Conservation (phyloP, 768 basidiomycete species). For the Termitomyces sp. region DNA sequence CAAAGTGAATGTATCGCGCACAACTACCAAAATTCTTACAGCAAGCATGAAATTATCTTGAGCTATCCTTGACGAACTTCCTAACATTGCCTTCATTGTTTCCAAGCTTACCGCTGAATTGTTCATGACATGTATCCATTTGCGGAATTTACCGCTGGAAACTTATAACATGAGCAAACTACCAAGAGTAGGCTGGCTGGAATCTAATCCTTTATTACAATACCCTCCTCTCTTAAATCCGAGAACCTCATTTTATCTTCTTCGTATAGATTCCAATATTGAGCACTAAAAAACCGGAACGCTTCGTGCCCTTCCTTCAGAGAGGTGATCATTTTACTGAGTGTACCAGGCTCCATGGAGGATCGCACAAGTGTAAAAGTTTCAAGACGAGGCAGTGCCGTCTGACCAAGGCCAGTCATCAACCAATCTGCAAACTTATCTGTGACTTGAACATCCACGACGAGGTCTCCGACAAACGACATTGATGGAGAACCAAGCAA, state of each 20-base stretch:
- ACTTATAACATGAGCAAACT: too few relatives aligned
- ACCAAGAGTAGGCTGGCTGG: background rate
- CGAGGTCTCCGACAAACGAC: constrained; percentile 1
- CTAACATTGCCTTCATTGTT: too few relatives aligned
- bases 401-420: background rate
- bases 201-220: background rate
- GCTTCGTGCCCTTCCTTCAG: background rate
- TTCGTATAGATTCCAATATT: constrained; percentile 1
- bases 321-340: background rate
- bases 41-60: too few relatives aligned
- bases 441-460: background rate
- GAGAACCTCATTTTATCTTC: background rate
- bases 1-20: too few relatives aligned
- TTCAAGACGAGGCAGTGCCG: background rate
- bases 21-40: too few relatives aligned
- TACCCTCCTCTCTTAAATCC: background rate
- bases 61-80: too few relatives aligned
- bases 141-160: too few relatives aligned
- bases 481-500: background rate
- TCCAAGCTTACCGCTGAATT: too few relatives aligned
- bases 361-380: background rate
- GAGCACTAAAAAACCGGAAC: background rate
- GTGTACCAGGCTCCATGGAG: background rate
- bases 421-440: background rate
- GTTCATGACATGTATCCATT: too few relatives aligned